These are phyloP conservation scores for Rhodotorula sp. DNA, from an alignment of 1,284 basidiomycete species.

Conservation along the genomic window DNA sequence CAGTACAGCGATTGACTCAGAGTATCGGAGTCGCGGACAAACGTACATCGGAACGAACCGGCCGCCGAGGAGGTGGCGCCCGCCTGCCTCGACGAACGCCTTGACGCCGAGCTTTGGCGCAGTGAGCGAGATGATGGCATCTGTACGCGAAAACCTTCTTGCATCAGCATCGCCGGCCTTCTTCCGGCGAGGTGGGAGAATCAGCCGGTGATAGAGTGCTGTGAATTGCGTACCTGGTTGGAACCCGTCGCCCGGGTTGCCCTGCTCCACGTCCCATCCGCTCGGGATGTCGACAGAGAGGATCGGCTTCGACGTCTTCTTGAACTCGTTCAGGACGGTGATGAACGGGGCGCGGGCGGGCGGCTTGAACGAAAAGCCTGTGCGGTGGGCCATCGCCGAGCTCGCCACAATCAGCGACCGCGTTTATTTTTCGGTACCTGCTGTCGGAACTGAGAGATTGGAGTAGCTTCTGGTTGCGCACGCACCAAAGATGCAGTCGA, in stretches of 20 bases:
- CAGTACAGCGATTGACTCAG: neutral
- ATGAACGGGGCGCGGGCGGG: constrained; percentile 88
- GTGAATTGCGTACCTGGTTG: constrained; percentile 28
- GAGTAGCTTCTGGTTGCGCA: neutral
- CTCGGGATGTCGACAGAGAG: constrained; percentile 89
- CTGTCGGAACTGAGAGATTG: neutral
- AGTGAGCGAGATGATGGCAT: constrained; percentile 84
- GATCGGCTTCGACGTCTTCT: constrained; percentile 65
- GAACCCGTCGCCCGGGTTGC: constrained; percentile 54
- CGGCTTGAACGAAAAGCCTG: constrained; percentile 89
- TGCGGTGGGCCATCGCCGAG: no score
- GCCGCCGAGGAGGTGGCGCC: constrained; percentile 88
- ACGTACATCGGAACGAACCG: constrained; percentile 63
- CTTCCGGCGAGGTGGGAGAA: no score
- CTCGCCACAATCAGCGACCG: neutral
- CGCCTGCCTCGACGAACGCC: constrained; percentile 58
- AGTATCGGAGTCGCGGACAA: constrained; percentile 57
- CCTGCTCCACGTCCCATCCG: constrained; percentile 89
- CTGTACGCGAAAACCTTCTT: constrained; percentile 55
- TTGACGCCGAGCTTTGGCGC: constrained; percentile 87
- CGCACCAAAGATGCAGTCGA: constrained; percentile 87
- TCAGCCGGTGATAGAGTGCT: neutral
- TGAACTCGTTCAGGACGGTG: constrained; percentile 66
- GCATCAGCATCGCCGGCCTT: neutral
- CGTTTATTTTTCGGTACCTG: no score